Conservation (phyloP, 1,284 basidiomycete genomes). For the Schizophyllum commune region DNA sequence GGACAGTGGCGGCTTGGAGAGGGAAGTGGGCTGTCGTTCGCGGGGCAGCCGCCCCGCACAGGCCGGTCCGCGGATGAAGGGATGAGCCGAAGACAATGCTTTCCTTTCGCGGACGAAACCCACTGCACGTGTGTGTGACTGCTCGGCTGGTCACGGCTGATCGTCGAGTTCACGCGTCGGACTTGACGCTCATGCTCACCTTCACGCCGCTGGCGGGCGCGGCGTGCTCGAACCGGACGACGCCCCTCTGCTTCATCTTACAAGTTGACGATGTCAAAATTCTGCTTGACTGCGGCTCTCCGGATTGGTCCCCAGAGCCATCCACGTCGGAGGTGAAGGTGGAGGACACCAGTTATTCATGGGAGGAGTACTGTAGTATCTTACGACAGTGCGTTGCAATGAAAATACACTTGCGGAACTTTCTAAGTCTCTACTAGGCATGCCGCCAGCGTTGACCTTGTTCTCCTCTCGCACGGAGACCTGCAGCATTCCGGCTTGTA, state of each 20-base stretch:
- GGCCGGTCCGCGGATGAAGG: neutral
- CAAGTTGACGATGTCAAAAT: constrained; percentile 94
- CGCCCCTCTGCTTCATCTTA: constrained; percentile 77
- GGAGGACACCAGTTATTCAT: constrained; percentile 31
- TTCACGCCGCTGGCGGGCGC: constrained; percentile 87
- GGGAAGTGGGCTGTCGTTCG: neutral
- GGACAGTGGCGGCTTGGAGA: too few relatives aligned
- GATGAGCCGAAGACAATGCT: neutral
- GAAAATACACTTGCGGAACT: neutral
- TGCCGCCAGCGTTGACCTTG: constrained; percentile 75
- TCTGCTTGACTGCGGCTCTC: constrained; percentile 91
- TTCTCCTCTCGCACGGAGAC: constrained; percentile 91
- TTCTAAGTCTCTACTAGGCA: constrained; percentile 31
- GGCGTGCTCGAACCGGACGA: constrained; percentile 57
- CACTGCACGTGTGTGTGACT: neutral
- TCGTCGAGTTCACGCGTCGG: neutral
- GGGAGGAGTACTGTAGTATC: constrained; percentile 57
- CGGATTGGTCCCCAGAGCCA: constrained; percentile 71
- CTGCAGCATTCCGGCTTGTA: constrained; percentile 85
- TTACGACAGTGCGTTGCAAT: constrained; percentile 51
- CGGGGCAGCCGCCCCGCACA: neutral
- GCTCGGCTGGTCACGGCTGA: neutral
- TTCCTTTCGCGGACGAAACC: neutral
- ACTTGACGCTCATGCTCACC: constrained; percentile 65
- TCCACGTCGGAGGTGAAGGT: constrained; percentile 20